These are phyloP conservation scores for Mikania micrantha DNA, from an alignment of 129 eudicot genomes.

Conservation along the genomic window DNA sequence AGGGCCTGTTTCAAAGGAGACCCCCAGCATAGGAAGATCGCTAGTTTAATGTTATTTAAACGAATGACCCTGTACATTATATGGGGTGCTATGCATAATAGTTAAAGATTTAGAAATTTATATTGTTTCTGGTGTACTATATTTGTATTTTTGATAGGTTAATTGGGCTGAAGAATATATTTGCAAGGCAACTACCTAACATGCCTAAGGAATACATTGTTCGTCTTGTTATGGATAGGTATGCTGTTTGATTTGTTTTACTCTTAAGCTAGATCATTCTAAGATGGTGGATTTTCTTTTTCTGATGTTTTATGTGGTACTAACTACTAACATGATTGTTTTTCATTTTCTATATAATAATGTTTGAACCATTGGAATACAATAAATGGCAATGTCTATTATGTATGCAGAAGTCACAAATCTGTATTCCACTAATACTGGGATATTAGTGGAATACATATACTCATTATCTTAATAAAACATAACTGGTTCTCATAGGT, in stretches of 20 bases:
- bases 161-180: constrained; percentile 93
- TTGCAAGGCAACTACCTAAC: constrained; percentile 92
- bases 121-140: background rate
- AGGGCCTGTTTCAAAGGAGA: too few species aligned
- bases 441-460: background rate
- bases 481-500: background rate
- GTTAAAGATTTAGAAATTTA: background rate
- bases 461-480: background rate
- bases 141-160: constrained; percentile 43
- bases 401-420: too few species aligned
- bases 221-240: constrained; percentile 99
- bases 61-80: background rate
- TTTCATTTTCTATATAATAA: too few species aligned
- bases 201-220: constrained; percentile 99
- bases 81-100: background rate
- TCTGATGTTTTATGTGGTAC: too few species aligned
- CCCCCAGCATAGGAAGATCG: constrained; percentile 12
- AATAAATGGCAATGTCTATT: too few species aligned
- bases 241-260: too few species aligned
- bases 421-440: too few species aligned
- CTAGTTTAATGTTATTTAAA: background rate
- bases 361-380: too few species aligned
- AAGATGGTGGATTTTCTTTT: too few species aligned
- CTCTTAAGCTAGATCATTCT: too few species aligned
- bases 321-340: too few species aligned